Evolutionary conservation across 2,329 filamentous ascomycete species (phyloP).

Genomic region (Botrytis tulipae): DNA sequence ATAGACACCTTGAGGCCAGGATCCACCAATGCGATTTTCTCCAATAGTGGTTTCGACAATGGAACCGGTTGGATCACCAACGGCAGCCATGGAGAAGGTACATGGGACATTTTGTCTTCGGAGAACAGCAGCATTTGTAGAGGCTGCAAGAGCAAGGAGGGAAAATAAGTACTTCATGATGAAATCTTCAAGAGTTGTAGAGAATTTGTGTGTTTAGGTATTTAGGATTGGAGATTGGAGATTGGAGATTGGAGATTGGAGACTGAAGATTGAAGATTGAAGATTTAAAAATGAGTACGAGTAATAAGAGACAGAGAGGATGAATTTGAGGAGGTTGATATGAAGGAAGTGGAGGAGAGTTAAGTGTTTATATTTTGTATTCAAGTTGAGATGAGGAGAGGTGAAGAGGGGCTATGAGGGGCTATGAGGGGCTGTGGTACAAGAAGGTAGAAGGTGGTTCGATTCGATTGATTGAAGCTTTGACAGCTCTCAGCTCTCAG

Average conservation of each 20-base stretch:
- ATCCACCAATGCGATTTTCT: slow-evolving; percentile 32
- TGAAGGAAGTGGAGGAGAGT: not conserved
- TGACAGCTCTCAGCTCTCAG: not conserved
- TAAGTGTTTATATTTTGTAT: not conserved
- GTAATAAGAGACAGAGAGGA: not conserved
- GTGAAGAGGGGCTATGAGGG: not conserved
- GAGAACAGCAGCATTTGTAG: slow-evolving; percentile 26
- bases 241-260: not conserved
- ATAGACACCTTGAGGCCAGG: slow-evolving; percentile 30
- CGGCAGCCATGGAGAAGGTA: slow-evolving; percentile 32
- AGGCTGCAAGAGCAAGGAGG: slow-evolving; percentile 21
- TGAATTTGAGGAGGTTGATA: not conserved
- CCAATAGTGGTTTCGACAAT: slow-evolving; percentile 31
- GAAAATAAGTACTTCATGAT: slow-evolving; percentile 21
- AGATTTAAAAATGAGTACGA: slow-evolving; percentile 5
- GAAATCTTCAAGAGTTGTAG: slow-evolving; percentile 3
- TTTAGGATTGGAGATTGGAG: not conserved
- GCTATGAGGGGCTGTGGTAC: not conserved
- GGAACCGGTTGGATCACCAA: slow-evolving; percentile 28
- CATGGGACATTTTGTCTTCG: slow-evolving; percentile 30
- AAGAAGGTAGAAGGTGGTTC: not conserved
- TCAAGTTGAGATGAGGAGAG: not conserved
- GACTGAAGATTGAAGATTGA: not conserved
- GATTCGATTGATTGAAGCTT: not conserved
- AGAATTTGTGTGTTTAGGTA: not conserved